phyloP scores from a whole-genome alignment of 2,329 filamentous ascomycete genomes.

The Claviceps purpurea region DNA sequence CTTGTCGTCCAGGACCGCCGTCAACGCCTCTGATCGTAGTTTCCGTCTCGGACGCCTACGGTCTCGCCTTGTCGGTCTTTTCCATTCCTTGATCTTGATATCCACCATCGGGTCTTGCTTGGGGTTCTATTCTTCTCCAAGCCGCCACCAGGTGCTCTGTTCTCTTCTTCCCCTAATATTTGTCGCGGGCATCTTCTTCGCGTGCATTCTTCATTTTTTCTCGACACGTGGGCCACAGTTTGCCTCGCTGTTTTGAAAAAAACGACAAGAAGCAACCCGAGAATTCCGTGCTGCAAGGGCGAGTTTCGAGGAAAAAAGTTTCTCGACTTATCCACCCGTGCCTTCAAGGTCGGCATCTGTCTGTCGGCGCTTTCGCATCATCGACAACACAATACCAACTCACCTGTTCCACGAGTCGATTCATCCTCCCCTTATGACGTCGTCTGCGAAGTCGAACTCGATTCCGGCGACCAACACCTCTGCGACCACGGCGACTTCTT shows the following conservation, averaged over 20 bases:
- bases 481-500: conserved; percentile 46
- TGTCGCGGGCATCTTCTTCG: conserved; percentile 5
- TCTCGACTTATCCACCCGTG: conserved; percentile 4
- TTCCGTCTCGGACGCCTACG: conserved; percentile 18
- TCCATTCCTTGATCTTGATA: conserved; percentile 16
- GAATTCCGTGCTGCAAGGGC: conserved; percentile 3
- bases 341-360: neutral
- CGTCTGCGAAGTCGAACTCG: conserved; percentile 40
- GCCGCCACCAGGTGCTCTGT: conserved; percentile 9
- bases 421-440: conserved; percentile 39
- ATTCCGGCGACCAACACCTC: conserved; percentile 44
- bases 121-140: conserved; percentile 9
- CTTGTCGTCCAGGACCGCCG: conserved; percentile 12
- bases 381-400: neutral
- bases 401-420: neutral
- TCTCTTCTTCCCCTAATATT: conserved; percentile 1
- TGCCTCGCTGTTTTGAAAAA: neutral
- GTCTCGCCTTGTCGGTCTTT: conserved; percentile 13
- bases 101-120: too few relatives aligned
- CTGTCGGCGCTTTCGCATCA: conserved; percentile 1
- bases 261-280: neutral
- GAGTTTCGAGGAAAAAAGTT: conserved; percentile 2
- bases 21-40: conserved; percentile 19
- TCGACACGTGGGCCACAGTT: neutral
- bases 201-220: conserved; percentile 5